A percentile compares a stretch with the other conserved stretches of the same genome.
These are phyloP conservation scores for Lotmaria passim DNA, from an alignment of 208 protist genomes.

Conservation along the genomic window DNA sequence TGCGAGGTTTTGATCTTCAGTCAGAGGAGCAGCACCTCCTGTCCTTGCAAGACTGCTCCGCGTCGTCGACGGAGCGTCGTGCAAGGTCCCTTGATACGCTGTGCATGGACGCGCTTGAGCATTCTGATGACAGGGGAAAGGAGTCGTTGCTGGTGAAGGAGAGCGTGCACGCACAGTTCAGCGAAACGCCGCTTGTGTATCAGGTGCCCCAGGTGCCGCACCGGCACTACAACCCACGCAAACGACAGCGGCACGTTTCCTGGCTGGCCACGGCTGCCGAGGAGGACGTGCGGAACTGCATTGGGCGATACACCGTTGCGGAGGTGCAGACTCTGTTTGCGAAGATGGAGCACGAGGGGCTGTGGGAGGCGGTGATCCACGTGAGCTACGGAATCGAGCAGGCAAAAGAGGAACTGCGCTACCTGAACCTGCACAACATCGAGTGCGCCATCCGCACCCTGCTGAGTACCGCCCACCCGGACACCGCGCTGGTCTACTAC, in stretches of 20 bases:
- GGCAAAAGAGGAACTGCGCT: conserved; percentile 40
- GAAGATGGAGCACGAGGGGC: conserved; percentile 54
- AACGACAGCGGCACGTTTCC: conserved; percentile 43
- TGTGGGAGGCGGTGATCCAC: conserved; percentile 67
- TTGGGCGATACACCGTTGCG: conserved; percentile 41
- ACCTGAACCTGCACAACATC: conserved; percentile 60
- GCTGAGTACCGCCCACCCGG: conserved; percentile 36
- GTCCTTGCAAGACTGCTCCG: conserved; percentile 12
- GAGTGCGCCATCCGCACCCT: conserved; percentile 63
- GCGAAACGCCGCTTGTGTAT: conserved; percentile 24
- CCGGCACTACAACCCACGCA: conserved; percentile 57
- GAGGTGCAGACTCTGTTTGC: conserved; percentile 65
- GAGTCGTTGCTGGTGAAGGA: conserved; percentile 26
- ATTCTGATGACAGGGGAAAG: background rate
- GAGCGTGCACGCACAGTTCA: conserved; percentile 41
- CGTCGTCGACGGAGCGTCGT: background rate
- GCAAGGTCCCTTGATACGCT: background rate
- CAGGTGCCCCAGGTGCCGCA: conserved; percentile 67
- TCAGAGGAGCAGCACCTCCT: conserved; percentile 30
- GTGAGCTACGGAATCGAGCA: conserved; percentile 58
- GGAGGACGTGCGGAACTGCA: conserved; percentile 37
- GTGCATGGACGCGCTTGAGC: conserved; percentile 1
- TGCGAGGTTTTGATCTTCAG: conserved; percentile 51
- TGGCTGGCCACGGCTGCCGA: conserved; percentile 40
- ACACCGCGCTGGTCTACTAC: conserved; percentile 61